Conservation (phyloP, 1,139 yeast genomes). For the Geotrichum reessii region DNA sequence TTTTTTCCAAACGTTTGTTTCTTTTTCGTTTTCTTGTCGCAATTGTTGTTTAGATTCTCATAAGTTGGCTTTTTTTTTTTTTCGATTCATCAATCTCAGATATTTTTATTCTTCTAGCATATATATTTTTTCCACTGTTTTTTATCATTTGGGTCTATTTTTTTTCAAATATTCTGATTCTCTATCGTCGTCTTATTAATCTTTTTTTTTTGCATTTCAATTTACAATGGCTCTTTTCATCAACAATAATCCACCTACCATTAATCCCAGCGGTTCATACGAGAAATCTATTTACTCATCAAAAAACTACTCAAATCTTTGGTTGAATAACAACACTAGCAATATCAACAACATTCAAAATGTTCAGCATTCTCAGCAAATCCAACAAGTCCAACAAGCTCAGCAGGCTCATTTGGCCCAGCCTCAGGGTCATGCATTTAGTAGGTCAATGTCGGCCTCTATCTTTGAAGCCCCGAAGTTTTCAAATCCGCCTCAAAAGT, state of each 20-base stretch:
- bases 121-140: not conserved
- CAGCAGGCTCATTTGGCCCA: not conserved
- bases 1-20: not conserved
- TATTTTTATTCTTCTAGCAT: not conserved
- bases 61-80: not conserved
- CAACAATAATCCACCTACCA: not conserved
- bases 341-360: not conserved
- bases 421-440: not conserved
- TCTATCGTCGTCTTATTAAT: not conserved
- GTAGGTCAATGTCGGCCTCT: not conserved
- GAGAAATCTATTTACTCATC: not conserved
- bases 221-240: not conserved
- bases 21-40: not conserved
- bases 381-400: not conserved
- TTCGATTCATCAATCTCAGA: not conserved
- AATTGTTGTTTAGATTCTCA: not conserved
- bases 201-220: not conserved
- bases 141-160: not conserved
- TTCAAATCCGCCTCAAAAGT: conserved; percentile 5
- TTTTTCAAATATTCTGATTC: not conserved
- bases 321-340: not conserved
- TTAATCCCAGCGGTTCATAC: not conserved
- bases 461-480: conserved; percentile 1
- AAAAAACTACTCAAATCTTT: not conserved
- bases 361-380: not conserved